Percentiles rank a stretch among this genome's conserved stretches.
Conservation (phyloP, 208 protist genomes). For the Leishmania major region DNA sequence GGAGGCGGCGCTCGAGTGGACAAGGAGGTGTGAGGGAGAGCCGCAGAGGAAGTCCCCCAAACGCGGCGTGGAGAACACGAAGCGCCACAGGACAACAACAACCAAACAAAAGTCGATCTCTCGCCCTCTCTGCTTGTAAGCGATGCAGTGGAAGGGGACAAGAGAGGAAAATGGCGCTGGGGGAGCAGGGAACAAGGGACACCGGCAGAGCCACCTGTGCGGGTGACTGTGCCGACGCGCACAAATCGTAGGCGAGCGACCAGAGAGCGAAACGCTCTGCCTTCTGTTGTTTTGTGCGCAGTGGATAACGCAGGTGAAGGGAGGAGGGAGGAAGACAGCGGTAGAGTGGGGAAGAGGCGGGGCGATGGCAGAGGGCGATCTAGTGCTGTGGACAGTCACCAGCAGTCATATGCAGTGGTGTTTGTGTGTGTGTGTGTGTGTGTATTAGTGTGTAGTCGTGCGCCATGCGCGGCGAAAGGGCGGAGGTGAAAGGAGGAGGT, state of each 20-base stretch:
- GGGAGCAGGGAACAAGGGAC: not conserved
- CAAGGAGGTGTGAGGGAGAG: too few relatives aligned
- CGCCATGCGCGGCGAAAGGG: not conserved
- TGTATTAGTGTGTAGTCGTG: not conserved
- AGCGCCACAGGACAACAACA: not conserved
- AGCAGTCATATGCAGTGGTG: not conserved
- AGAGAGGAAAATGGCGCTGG: not conserved
- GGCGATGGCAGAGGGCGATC: not conserved
- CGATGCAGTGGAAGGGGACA: not conserved
- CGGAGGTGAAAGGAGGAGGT: not conserved
- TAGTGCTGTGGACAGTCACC: not conserved
- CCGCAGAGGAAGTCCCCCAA: too few relatives aligned
- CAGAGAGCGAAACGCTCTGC: not conserved
- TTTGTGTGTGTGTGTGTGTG: not conserved
- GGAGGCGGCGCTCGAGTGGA: too few relatives aligned
- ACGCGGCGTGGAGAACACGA: not conserved
- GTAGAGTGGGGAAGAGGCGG: not conserved
- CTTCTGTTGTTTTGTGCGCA: not conserved
- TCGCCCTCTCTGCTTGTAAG: not conserved
- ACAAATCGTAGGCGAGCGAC: not conserved
- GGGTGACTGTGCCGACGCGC: too few relatives aligned
- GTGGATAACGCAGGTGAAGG: not conserved
- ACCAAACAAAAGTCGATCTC: not conserved
- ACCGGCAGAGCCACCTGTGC: not conserved
- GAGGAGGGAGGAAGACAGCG: not conserved